Evolutionary conservation across 768 basidiomycete species (phyloP), one percentile per base, ranked within the genome.

Genomic region (Clavulina sp.): DNA sequence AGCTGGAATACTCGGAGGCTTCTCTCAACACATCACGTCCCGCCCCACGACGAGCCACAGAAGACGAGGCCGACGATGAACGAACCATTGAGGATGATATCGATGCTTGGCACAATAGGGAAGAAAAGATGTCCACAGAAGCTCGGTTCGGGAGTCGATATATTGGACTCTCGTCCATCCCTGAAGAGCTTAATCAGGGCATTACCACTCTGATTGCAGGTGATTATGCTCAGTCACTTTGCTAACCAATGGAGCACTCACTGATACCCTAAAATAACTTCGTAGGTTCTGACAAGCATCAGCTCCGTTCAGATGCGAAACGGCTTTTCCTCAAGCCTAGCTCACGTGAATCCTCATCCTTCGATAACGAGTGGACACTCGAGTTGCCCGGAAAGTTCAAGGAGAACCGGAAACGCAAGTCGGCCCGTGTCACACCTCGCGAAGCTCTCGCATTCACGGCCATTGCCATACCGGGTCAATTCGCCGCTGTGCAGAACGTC

Each of bases 401-500:
- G 26, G 43, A 24, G 13, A 84, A 85, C 63, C 77, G 73, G 56
- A 79, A 78, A 9, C 66, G 69, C 38, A 65, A 68, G 49, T 80
- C 83, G 59, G 70, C 73, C 32, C 64, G 52, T 73, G 72, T 26
- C 82, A 84, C 62, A 68, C 68, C 36, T 70, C 72, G 81, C 26
- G 84, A 89, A 56, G 85, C 80, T 23, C 78, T 82, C 24, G 88
- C 88, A 3, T 92, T 89, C 62, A 81, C 82, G 13, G 78, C 84
- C 9, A 72, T 91, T 47, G 82, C 80, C n/a, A 73, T 92, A 56
- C 88, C 88, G 1, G 77, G 80, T 2, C 83, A 89, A 66, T 92
- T 84, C 62, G 76, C 85, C 43, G 85, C 79, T 2, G 81, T 89
- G 48, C 71, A 68, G 47, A 69, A 81, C n/a, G 84, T 91, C 4